Evolutionary conservation across 2,329 filamentous ascomycete species (phyloP).

Genomic region (Madurella fahalii): DNA sequence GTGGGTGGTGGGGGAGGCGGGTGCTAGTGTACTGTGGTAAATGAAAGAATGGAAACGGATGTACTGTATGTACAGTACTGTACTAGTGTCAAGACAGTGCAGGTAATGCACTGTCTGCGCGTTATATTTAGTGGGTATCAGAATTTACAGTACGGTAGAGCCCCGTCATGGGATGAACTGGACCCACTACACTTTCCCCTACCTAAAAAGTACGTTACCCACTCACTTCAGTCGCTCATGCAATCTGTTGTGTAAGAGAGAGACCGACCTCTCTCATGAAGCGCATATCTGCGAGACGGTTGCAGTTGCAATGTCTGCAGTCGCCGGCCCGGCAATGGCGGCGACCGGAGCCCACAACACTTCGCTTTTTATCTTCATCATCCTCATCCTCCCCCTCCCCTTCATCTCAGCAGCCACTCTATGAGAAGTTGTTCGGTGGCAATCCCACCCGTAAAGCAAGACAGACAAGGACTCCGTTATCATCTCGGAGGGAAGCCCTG

Average conservation of each 20-base stretch:
- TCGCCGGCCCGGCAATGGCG: slow-evolving; percentile 4
- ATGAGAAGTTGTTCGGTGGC: slow-evolving; percentile 7
- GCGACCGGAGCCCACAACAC: neutral
- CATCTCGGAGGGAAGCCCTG: neutral
- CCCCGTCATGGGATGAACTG: too few species aligned
- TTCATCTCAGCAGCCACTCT: slow-evolving; percentile 3
- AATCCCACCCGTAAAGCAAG: neutral
- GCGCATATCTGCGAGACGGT: slow-evolving; percentile 15
- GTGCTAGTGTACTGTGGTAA: too few species aligned
- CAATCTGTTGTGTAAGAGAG: neutral
- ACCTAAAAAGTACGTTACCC: too few species aligned
- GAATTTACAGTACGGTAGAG: too few species aligned
- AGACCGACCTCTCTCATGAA: neutral
- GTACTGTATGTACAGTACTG: too few species aligned
- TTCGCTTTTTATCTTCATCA: neutral
- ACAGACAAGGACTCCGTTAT: neutral
- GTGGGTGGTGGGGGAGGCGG: neutral
- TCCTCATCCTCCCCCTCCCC: neutral
- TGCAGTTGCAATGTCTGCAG: slow-evolving; percentile 2
- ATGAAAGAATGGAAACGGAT: too few species aligned
- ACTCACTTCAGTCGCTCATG: neutral
- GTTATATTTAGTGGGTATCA: too few species aligned
- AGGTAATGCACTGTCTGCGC: too few species aligned
- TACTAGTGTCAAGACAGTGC: too few species aligned
- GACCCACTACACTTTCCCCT: too few species aligned